Base-by-base conservation (phyloP, 352 stramenopile species). In the Phytophthora brassicae region DNA sequence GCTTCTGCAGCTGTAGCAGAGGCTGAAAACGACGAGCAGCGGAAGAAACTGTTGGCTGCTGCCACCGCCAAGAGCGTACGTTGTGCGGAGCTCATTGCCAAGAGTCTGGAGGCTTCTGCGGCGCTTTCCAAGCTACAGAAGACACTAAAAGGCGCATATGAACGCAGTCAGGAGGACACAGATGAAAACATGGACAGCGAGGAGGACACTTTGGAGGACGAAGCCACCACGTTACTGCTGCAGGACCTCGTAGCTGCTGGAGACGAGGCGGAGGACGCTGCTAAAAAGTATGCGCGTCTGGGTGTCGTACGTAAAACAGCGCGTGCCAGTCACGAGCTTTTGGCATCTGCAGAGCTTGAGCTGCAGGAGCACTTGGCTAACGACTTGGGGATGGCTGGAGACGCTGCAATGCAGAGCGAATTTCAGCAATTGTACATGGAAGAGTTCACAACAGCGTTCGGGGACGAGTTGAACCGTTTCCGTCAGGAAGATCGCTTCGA, bases 401-500 rank as follows among this genome's bases (percentile, higher is more conserved):
- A 64, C 56, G 28, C 42, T 23, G 59, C 57, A 2, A 43, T 79
- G 24, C 66, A 79, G 35, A 76, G 75, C 42, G 77, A 85, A 61
- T 95, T 95, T 50, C 73, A 64, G 31, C 72, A 90, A 22, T 51
- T 94, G 54, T 95, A 95, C 72, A 86, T 90, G 81, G 84, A 94
- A 42, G 83, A 90, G 54, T 95, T 95, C 62, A 88, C 87, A 26
- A 75, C 75, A 16, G 82, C 82, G 2, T 95, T 95, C 60, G 87
- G 84, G 23, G 87, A 95, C 48, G 86, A 94, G 31, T 58, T 95
- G 43, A 77, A 95, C 62, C 70, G 86, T 54, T 94, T 94, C 62
- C 87, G 87, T 26, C 87, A 89, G 63, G 87, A 95, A 61, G 85
- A 94, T 56, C 72, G 77, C 66, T 95, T 95, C 61, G 82, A 93